Evolutionary conservation across 257 asterid genomes (phyloP).

Genomic region (Solanum ossicruentum): DNA sequence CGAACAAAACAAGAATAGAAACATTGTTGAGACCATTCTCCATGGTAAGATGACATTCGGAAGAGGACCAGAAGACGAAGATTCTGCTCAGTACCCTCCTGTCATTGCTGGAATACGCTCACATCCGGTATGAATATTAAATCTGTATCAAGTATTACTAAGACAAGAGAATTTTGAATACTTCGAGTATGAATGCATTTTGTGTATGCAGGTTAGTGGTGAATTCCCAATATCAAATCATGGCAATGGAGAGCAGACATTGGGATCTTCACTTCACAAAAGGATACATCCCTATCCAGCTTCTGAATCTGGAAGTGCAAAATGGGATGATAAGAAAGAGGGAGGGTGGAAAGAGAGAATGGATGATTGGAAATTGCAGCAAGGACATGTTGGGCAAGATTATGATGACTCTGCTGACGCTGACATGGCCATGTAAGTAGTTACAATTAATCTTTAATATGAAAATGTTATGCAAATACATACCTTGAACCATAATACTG

Average conservation of each 20-base stretch:
- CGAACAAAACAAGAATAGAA: conserved; percentile 49
- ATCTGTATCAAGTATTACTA: not conserved
- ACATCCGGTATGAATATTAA: conserved; percentile 34
- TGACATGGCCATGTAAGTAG: conserved; percentile 64
- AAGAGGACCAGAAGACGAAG: conserved; percentile 85
- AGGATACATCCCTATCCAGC: conserved; percentile 74
- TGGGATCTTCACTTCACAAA: conserved; percentile 62
- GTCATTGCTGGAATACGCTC: conserved; percentile 75
- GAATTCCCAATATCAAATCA: conserved; percentile 51
- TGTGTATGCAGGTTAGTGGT: conserved; percentile 57
- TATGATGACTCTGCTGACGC: conserved; percentile 54
- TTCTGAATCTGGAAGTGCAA: conserved; percentile 54
- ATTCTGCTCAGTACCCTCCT: conserved; percentile 59
- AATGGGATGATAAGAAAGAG: conserved; percentile 83
- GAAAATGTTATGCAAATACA: not conserved
- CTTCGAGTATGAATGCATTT: not conserved
- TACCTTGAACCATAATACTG: not conserved
- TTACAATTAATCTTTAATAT: not conserved
- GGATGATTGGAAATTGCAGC: conserved; percentile 97
- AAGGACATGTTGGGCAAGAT: conserved; percentile 62
- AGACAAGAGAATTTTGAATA: not conserved
- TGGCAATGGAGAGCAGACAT: conserved; percentile 66
- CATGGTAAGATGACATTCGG: conserved; percentile 98
- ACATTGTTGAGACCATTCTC: conserved; percentile 73
- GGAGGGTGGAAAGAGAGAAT: conserved; percentile 87